Conservation (phyloP, 225 moss, liverwort and hornwort genomes). For the Straminergon stramineum region DNA sequence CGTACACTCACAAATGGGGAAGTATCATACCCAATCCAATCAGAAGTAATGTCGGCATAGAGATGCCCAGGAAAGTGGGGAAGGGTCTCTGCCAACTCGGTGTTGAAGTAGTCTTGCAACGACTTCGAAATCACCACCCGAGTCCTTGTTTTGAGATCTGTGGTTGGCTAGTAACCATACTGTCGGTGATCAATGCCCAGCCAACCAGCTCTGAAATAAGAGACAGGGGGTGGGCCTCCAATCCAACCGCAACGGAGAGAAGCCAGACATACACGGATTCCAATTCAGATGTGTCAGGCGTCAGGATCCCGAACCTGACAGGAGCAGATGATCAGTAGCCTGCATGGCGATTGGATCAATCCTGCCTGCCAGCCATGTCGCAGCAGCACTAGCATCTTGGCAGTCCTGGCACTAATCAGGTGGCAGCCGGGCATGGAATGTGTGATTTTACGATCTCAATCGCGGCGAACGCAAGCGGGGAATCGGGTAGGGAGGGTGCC, state of each 20-base stretch:
- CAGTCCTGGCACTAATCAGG: not conserved
- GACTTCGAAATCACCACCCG: not conserved
- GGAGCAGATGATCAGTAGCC: not conserved
- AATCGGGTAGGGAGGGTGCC: not conserved
- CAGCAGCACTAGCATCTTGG: not conserved
- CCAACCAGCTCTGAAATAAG: not conserved
- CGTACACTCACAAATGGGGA: not conserved
- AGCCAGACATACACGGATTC: not conserved
- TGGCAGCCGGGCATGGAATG: not conserved
- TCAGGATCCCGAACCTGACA: not conserved
- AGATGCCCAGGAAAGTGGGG: conserved; percentile 15
- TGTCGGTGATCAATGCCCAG: not conserved
- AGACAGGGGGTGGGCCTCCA: not conserved
- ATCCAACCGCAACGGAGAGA: not conserved
- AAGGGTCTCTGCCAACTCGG: conserved; percentile 42
- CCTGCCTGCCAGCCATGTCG: not conserved
- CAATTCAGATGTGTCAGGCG: not conserved
- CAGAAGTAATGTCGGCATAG: conserved; percentile 16
- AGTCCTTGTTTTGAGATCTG: not conserved
- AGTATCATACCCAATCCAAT: not conserved
- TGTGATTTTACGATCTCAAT: not conserved
- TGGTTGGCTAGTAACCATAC: not conserved
- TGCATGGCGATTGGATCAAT: not conserved
- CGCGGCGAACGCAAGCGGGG: not conserved
- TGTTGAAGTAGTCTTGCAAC: not conserved